These are phyloP conservation scores for Penicillium turbatum DNA, from an alignment of 495 filamentous ascomycete species.

Conservation along the genomic window DNA sequence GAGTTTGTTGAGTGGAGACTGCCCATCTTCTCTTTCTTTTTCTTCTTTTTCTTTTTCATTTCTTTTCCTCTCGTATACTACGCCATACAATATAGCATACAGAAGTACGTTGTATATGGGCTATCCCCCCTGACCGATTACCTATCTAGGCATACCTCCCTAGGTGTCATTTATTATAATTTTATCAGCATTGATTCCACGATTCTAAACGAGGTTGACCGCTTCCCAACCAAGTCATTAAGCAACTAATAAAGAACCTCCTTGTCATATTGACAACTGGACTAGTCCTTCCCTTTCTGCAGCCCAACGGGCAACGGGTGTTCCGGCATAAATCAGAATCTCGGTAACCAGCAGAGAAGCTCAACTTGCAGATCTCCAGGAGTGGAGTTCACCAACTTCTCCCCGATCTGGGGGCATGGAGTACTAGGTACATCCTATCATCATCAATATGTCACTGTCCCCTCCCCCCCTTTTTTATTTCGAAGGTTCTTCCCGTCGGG, in stretches of 20 bases:
- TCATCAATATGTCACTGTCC: slow-evolving; percentile 11
- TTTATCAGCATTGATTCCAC: too few species aligned
- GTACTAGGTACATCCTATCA: slow-evolving; percentile 5
- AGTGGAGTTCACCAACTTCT: slow-evolving; percentile 15
- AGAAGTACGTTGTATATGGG: too few species aligned
- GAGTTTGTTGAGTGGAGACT: neutral
- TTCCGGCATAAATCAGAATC: slow-evolving; percentile 14
- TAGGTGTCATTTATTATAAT: too few species aligned
- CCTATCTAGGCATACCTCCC: too few species aligned
- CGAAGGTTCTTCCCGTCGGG: slow-evolving; percentile 11
- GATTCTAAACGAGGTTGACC: too few species aligned
- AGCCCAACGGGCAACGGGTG: slow-evolving; percentile 17
- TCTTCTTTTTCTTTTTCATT: neutral
- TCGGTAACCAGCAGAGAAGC: slow-evolving; percentile 7
- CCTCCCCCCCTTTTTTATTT: slow-evolving; percentile 11
- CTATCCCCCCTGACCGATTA: neutral
- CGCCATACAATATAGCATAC: too few species aligned
- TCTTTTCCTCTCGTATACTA: neutral
- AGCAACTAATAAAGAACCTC: slow-evolving; percentile 7
- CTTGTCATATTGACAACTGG: slow-evolving; percentile 14
- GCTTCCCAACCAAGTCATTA: slow-evolving; percentile 22
- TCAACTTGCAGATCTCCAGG: slow-evolving; percentile 5
- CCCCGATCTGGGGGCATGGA: slow-evolving; percentile 17
- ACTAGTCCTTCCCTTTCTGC: slow-evolving; percentile 4
- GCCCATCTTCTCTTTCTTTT: too few species aligned